Base-by-base conservation (phyloP, 2,329 filamentous ascomycete genomes). In the Sarocladiaceae sp. region DNA sequence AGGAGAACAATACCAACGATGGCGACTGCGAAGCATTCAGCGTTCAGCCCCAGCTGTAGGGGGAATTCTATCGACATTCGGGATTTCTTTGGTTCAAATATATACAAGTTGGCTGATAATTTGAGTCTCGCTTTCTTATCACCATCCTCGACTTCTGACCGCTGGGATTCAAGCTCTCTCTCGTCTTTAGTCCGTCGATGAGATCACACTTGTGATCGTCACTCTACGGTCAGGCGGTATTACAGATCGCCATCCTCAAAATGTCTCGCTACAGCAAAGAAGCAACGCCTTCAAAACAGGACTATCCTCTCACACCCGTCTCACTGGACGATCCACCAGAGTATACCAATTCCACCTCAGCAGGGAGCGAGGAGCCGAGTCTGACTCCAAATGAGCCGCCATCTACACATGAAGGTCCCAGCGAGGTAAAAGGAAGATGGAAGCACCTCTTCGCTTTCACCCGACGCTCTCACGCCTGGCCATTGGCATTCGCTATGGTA, bases 381-480 rank as follows among this genome's bases (percentile, higher is more conserved):
- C n/a, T n/a, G n/a, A n/a, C n/a, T n/a, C n/a, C n/a, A n/a, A n/a
- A n/a, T n/a, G n/a, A n/a, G n/a, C 10, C 16, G 6, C 24, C 4
- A 3, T n/a, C 40, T 4, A 23, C 19, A 31, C 16, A 29, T 13
- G 18, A n/a, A n/a, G 40, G 19, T 21, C 29, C 40, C 16, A 12
- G 18, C 7, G 40, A 43, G 3, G 40, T 43, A 4, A 20, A 33
- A 15, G 40, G 40, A 3, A 43, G 59, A 18, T 68, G 63, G 61
- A 58, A 47, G 23, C 60, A 70, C 37, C 71, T 96, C 3, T 91
- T 95, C 59, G 67, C 68, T 33, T 95, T 94, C 60, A 85, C 82
- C 0, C 77, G 70, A n/a, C 69, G 62, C 51, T 64, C 67, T 13
- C 83, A 95, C 55, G 50, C 74, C 0, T 63, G 67, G 1, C 58